Evolutionary conservation across 1,284 basidiomycete genomes (phyloP), one percentile per base, ranked within the genome.

Genomic region (Marasmius sp.): DNA sequence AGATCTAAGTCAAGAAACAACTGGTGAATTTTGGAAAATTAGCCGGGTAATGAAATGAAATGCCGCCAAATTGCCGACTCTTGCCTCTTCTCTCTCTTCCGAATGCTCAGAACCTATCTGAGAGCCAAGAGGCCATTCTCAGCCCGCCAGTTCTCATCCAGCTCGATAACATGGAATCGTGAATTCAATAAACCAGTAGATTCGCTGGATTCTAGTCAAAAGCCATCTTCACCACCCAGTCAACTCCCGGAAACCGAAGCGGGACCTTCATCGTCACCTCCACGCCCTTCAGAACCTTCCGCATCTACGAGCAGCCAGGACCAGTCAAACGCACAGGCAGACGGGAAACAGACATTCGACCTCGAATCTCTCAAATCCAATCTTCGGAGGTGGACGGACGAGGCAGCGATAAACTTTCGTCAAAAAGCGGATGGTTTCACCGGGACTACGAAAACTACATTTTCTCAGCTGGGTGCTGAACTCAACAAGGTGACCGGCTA

Each of bases 401-500:
- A 79, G 53, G 77, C 84, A 14, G 76, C 81, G 9, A 72, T 81
- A 56, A 71, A 72, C 27, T 72, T 88, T 52, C 83, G 86, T 50
- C 76, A 75, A 59, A 81, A 79, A 39, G 79, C 85, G 54, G 87
- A 89, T 71, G 77, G 77, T 49, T 82, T 89, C 66, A 86, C 89
- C 0, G 75, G 77, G 7, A 72, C 71, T 7, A 81, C 89, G 4
- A 82, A 83, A 64, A 75, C 78, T 16, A 85, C 82, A 10, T 85
- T 96, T 67, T 85, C 87, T 16, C 81, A 88, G 67, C 80, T 95
- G 0, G 93, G 94, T 8, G 77, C 83, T 11, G 85, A 91, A 70
- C 78, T 97, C 63, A 97, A 96, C 71, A 86, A 85, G 64, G 86
- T 92, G 34, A 95, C 95, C 11, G 95, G 95, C 0, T 97, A 97